Conservation (phyloP, 192 early-diverging fungal species). For the Chytriomyces confervae region DNA sequence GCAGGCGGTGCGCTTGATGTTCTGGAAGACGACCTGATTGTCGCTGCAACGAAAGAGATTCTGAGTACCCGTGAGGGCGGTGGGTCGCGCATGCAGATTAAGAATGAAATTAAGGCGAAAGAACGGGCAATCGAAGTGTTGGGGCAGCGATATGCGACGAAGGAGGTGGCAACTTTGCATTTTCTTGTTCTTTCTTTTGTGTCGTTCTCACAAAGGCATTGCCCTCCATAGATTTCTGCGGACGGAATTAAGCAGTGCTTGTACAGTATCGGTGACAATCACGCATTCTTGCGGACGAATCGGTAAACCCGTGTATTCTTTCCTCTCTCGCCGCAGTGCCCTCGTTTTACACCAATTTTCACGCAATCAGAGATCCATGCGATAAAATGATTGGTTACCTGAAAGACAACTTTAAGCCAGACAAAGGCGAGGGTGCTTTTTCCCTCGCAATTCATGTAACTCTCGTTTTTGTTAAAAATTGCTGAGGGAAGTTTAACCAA, state of each 20-base stretch:
- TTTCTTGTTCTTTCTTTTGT: background rate
- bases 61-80: conserved; percentile 40
- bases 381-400: conserved; percentile 87
- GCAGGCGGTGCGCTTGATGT: conserved; percentile 68
- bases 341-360: conserved; percentile 2
- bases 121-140: conserved; percentile 90
- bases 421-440: conserved; percentile 61
- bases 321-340: conserved; percentile 42
- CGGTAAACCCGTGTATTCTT: conserved; percentile 55
- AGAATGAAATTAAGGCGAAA: conserved; percentile 87
- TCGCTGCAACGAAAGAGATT: conserved; percentile 69
- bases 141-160: conserved; percentile 77
- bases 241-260: conserved; percentile 77
- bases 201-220: background rate
- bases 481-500: background rate
- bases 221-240: conserved; percentile 12
- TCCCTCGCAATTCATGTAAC: conserved; percentile 78
- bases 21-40: conserved; percentile 81
- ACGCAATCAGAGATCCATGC: conserved; percentile 81
- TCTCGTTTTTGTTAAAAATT: conserved; percentile 1
- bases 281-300: conserved; percentile 80
- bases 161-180: conserved; percentile 11
- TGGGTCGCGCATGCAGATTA: conserved; percentile 48
- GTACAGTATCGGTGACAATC: conserved; percentile 98
- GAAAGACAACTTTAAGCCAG: conserved; percentile 71